Conservation (phyloP, 2,329 filamentous ascomycete species). For the Fusarium newnesense region DNA sequence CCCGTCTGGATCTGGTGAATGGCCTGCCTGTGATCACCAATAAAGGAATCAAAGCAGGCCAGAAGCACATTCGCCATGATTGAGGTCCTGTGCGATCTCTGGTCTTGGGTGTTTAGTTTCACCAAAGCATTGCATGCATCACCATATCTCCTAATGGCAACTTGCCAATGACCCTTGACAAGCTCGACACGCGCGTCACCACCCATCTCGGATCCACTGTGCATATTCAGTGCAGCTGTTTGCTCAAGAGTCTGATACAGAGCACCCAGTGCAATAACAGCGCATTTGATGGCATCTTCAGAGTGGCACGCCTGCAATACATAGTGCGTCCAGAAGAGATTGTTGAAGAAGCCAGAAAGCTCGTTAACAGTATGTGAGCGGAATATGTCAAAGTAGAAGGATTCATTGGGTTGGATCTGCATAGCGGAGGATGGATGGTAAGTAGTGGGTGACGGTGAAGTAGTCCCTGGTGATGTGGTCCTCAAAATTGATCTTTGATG, state of each 20-base stretch:
- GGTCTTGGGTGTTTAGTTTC: constrained; percentile 55
- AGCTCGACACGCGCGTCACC: constrained; percentile 41
- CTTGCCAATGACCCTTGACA: constrained; percentile 64
- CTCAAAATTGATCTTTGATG: constrained; percentile 33
- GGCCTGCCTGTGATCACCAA: constrained; percentile 70
- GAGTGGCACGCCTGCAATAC: constrained; percentile 72
- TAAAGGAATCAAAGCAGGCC: constrained; percentile 75
- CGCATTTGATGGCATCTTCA: constrained; percentile 70
- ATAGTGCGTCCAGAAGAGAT: constrained; percentile 70
- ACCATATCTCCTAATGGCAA: constrained; percentile 69
- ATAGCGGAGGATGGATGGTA: constrained; percentile 58
- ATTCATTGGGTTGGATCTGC: constrained; percentile 63
- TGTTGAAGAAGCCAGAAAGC: constrained; percentile 74
- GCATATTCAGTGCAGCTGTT: constrained; percentile 59
- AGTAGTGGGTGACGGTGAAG: constrained; percentile 45
- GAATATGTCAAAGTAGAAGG: constrained; percentile 71
- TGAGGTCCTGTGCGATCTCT: constrained; percentile 60
- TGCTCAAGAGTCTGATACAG: constrained; percentile 74
- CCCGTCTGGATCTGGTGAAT: constrained; percentile 71
- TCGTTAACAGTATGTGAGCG: constrained; percentile 69
- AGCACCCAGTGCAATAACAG: constrained; percentile 73
- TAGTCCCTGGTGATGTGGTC: constrained; percentile 40
- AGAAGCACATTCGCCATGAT: constrained; percentile 74
- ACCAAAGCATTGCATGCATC: constrained; percentile 64
- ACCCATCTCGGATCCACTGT: constrained; percentile 34